Base-by-base conservation (phyloP, 768 basidiomycete genomes). In the Termitomyces sp. region DNA sequence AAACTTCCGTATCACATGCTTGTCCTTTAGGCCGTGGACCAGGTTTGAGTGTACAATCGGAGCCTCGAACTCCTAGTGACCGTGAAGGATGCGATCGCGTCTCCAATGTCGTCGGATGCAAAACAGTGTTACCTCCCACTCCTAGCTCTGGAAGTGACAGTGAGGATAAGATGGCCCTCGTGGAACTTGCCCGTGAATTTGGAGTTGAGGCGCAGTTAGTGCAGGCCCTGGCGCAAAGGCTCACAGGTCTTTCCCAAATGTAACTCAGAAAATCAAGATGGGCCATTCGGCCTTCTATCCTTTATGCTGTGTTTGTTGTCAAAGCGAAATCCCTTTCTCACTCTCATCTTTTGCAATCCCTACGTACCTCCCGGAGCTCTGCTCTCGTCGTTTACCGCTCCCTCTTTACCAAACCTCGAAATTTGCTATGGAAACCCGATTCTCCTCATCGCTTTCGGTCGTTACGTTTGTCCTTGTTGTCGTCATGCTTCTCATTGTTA, bases 161-260 rank as follows among this genome's bases (percentile, higher is more conserved):
- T 37, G 51, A 63, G 56, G 60, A 61, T 49, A 61, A n/a, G 51
- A 66, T 62, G 53, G 57, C 78, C 66, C 55, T 84, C 68, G 78
- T 78, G 48, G 78, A 80, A 24, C 78, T 91, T n/a, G 88, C 89
- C 24, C 78, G 78, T 63, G 89, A 90, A 69, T 89, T 89, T 60
- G 88, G 88, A n/a, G 78, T 90, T 22, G 85, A 88, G 55, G 75
- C 88, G 34, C 78, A 84, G 45, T 68, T 89, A 30, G 82, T 90
- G 47, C 81, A 88, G 66, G 85, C 86, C 3, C 78, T 89, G 47
- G 84, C 81, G 42, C 84, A 87, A 61, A 79, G 87, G 52, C 74
- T 89, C 41, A 70, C 71, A 44, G 67, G 63, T 11, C 54, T 69
- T 36, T 65, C 42, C 49, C 66, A 52, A 63, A 39, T 9, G 33